Base-by-base conservation (phyloP, 2,329 filamentous ascomycete genomes). In the Aspergillus melleus region DNA sequence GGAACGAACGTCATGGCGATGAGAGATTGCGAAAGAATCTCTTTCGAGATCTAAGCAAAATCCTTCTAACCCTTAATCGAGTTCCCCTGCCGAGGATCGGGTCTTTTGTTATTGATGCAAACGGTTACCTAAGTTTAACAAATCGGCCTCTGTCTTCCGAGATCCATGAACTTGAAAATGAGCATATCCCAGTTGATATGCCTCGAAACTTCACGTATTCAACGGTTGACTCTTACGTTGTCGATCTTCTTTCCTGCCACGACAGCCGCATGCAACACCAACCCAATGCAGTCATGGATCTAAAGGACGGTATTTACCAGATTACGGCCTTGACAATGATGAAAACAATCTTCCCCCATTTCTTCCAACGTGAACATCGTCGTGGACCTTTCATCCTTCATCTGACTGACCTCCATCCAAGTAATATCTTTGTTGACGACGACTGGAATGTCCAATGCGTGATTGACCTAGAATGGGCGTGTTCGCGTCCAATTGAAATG, bases 11-110 rank as follows among this genome's bases (percentile, higher is more conserved):
- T 22, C 57, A 54, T 6, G 36, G 66, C 22, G 57, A 69, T 52
- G 26, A 22, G 4, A 39, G 60, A 20, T 51, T 64, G 30, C 59
- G 67, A 22, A 59, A 39, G 2, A 72, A 68, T 49, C 59, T 72
- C 16, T 70, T 69, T 46, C 59, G 49, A 11, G 44, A 22, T 47
- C 22, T 62, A 11, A 61, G 63, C 12, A 52, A 53, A 0, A 68
- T 70, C 44, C 52, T 68, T 1, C 36, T 71, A 4, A 54, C 39
- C 36, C 9, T 69, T 6, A 54, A 44, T 9, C 60, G 66, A 22
- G 62, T 60, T n/a, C 66, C 71, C 22, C 49, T 74, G 10, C 70
- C 70, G 6, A 62, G 65, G 10, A 77, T 78, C 53, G 74, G 73
- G 4, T 77, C 75, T 14, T 67, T 71, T 14, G 64, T 65, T 16